Evolutionary conservation across 2,329 filamentous ascomycete species (phyloP), one percentile per base, ranked within the genome.

Genomic region (Colletotrichum sp.): DNA sequence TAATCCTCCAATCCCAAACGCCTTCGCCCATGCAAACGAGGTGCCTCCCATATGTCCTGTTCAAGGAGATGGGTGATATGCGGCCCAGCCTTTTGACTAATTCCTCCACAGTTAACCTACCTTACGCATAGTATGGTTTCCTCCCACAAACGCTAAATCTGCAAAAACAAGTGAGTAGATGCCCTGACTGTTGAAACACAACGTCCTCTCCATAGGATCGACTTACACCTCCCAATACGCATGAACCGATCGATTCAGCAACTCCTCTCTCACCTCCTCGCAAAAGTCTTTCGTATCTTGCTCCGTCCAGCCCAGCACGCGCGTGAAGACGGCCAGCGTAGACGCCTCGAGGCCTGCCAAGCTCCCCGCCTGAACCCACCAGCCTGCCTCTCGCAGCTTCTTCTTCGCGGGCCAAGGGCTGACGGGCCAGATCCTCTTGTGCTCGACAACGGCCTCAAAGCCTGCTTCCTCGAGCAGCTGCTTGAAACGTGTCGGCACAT

Each of bases 401-500:
- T 71, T 67, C 64, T 84, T 82, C 52, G 80, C 80, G 24, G 85
- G 83, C 85, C 85, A 87, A 5, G 79, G 80, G 77, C 88, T 89
- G 36, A 85, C 85, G 1, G 90, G 90, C 83, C 89, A 87, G 80
- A 87, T 88, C 78, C 84, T 87, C 28, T 88, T 80, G 4, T 85
- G 82, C 80, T 91, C 87, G 0, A 82, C 82, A 1, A 92, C 87
- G 72, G 90, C 86, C 69, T 86, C 83, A 77, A 92, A 92, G 2
- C 91, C 91, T 0, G 87, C 89, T n/a, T 88, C 87, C 15, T 84
- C 81, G 79, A 92, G 84, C 68, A 86, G 85, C 52, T 84, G 81
- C 5, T 72, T 72, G 65, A 72, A 75, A 2, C 85, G 75, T n/a
- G 72, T 59, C 8, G 72, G 66, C n/a, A 28, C 21, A 13, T 44